These are phyloP conservation scores for Whalleya microplaca DNA, from an alignment of 2,329 filamentous ascomycete species.

Conservation along the genomic window DNA sequence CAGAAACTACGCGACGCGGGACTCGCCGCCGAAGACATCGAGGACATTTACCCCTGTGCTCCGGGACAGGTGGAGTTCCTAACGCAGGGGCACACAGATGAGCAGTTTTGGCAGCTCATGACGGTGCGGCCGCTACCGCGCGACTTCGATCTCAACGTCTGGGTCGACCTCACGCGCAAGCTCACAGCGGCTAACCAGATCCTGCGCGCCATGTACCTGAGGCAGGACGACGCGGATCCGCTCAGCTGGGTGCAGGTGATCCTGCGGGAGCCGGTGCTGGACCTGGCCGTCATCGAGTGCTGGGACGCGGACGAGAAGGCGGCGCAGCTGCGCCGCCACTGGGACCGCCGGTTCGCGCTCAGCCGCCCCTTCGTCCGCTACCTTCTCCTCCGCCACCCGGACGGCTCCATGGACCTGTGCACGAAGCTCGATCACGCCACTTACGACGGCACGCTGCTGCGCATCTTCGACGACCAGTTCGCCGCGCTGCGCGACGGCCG, in stretches of 20 bases:
- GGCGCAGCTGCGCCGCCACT: conserved; percentile 28
- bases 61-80: conserved; percentile 38
- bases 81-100: conserved; percentile 25
- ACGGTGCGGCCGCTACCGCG: conserved; percentile 28
- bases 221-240: conserved; percentile 6
- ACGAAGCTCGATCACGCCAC: conserved; percentile 33
- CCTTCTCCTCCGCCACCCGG: conserved; percentile 29
- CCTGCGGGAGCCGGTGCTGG: conserved; percentile 18
- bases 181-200: conserved; percentile 30
- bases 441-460: conserved; percentile 19
- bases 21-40: conserved; percentile 7
- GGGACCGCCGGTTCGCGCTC: conserved; percentile 35
- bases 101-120: conserved; percentile 32
- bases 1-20: conserved; percentile 1
- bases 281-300: conserved; percentile 14
- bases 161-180: conserved; percentile 22
- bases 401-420: conserved; percentile 18
- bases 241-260: conserved; percentile 29
- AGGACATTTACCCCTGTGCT: conserved; percentile 36
- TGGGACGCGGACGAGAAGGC: conserved; percentile 28
- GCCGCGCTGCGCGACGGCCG: conserved; percentile 26
- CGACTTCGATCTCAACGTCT: conserved; percentile 20
- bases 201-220: conserved; percentile 28
- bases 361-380: conserved; percentile 42
- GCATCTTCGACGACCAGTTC: conserved; percentile 28